A percentile compares a stretch with the other conserved stretches of the same genome.
Evolutionary conservation across 371 early-diverging fungal genomes (phyloP).

Genomic region (Circinella minor): DNA sequence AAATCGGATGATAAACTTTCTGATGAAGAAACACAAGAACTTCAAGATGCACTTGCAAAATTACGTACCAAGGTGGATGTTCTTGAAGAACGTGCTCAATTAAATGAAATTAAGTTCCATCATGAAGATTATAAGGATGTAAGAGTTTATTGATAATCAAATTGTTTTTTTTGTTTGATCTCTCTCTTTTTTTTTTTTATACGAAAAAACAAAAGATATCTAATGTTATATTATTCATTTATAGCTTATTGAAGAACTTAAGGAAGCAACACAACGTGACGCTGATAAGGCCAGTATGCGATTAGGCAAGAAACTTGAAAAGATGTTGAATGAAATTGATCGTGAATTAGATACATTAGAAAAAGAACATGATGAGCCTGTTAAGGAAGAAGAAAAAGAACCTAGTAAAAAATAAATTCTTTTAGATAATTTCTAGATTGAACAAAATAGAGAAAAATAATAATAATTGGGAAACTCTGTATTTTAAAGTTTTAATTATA

Average conservation of each 20-base stretch:
- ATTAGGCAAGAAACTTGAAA: constrained; percentile 64
- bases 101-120: constrained; percentile 67
- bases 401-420: no score
- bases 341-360: constrained; percentile 69
- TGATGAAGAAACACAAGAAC: constrained; percentile 65
- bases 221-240: not conserved
- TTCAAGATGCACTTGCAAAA: constrained; percentile 67
- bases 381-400: not conserved
- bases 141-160: constrained; percentile 8
- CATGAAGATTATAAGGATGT: constrained; percentile 73
- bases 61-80: constrained; percentile 67
- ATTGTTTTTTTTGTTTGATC: no score
- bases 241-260: constrained; percentile 61
- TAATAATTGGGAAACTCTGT: no score
- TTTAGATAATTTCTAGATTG: no score
- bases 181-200: no score
- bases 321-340: constrained; percentile 73
- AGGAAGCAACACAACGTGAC: constrained; percentile 59
- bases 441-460: not conserved
- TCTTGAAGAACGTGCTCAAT: constrained; percentile 68
- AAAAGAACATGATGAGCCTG: constrained; percentile 23
- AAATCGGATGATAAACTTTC: constrained; percentile 56
- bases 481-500: no score
- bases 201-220: not conserved
- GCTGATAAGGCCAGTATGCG: constrained; percentile 61